Evolutionary conservation across 1,284 basidiomycete genomes (phyloP), one percentile per base, ranked within the genome.

Genomic region (Trichosporon sp.): DNA sequence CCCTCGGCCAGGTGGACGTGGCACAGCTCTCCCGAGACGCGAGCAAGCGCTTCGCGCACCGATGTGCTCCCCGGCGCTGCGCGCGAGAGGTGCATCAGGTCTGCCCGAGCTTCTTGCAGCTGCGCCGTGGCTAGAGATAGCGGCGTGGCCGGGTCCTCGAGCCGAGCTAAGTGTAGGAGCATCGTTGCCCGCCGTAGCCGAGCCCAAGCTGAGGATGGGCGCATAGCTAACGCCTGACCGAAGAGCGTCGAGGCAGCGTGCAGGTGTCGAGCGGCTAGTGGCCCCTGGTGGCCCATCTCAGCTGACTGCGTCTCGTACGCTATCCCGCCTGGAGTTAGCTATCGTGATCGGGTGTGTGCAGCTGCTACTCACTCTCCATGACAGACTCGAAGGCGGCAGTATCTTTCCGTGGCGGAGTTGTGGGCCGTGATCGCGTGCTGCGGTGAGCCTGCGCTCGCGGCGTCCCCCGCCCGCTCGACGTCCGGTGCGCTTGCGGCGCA

Each of bases 251-350:
- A 70, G 14, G 78, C 73, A 29, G 73, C 73, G 21, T 70, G 73
- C 36, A 78, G 69, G 58, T 81, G 77, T 40, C 78, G 74, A 56
- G 75, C 74, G 0, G 79, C 75, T 36, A 74, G 73, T 31, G 76
- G 74, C 13, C 74, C 77, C 2, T 70, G 72, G 52, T 74, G 66
- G 19, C 72, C 67, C 58, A 74, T 74, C 1, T 74, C 70, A 4
- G 68, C 67, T 2, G 78, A 64, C 63, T 76, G 77, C 37, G 69
- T 68, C 61, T 78, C 77, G 57, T 80, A 74, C n/a, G 74, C 74
- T 1, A 74, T 64, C 10, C 72, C 78, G 33, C 71, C 75, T 78
- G 21, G 31, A 14, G 52, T 40, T 27, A 36, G 36, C 54, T 34
- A 25, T 40, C n/a, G 52, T 8, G 32, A 37, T n/a, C n/a, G 21